Conservation (phyloP, 2,329 filamentous ascomycete species). For the Neofusicoccum kwambonambiense region DNA sequence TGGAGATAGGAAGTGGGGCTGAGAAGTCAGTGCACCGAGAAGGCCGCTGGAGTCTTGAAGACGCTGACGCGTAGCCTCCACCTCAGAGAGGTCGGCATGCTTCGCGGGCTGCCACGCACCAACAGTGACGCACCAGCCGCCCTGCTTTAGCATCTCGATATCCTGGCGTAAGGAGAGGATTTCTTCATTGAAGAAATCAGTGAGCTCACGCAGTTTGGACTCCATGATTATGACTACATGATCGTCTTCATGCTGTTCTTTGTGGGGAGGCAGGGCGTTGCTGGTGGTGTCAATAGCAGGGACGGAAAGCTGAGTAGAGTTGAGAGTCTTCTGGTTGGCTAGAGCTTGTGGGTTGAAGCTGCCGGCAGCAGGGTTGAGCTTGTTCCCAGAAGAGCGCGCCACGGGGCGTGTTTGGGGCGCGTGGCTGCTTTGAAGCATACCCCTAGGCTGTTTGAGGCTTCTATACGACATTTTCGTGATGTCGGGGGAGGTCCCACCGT, state of each 20-base stretch:
- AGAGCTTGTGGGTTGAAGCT: background rate
- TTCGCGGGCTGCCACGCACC: conserved; percentile 17
- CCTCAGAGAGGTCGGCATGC: background rate
- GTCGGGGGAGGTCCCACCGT: too few species aligned
- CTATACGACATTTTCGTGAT: background rate
- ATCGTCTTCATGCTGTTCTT: background rate
- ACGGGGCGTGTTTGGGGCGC: background rate
- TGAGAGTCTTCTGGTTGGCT: background rate
- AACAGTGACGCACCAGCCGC: conserved; percentile 24
- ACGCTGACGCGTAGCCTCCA: conserved; percentile 1
- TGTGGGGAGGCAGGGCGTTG: background rate
- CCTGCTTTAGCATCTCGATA: conserved; percentile 26
- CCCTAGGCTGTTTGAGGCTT: background rate
- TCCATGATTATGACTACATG: background rate
- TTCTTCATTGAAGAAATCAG: background rate
- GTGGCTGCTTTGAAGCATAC: background rate
- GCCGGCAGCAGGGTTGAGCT: background rate
- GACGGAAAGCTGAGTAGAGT: background rate
- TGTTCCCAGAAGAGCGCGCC: background rate
- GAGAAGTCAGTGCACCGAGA: background rate
- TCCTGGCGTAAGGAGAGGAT: conserved; percentile 17
- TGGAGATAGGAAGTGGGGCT: background rate
- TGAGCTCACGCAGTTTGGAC: background rate
- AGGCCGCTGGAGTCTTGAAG: background rate
- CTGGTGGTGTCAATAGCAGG: background rate